Evolutionary conservation across 768 basidiomycete genomes (phyloP).

Genomic region (Pholiota microspora): DNA sequence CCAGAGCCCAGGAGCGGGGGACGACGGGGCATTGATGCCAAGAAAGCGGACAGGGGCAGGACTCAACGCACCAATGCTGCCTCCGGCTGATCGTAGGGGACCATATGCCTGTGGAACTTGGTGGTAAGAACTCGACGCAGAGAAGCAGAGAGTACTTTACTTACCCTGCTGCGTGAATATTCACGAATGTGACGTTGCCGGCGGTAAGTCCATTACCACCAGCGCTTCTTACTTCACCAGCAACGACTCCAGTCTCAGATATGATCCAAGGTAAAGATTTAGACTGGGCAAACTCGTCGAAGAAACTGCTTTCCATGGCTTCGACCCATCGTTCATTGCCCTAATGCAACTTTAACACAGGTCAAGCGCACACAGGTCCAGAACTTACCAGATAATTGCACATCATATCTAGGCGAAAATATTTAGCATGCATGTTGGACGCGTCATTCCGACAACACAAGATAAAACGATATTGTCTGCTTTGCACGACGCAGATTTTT

Average conservation of each 20-base stretch:
- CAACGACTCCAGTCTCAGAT: conserved; percentile 46
- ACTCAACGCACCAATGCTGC: conserved; percentile 63
- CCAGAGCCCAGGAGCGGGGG: neutral
- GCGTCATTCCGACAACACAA: conserved; percentile 1
- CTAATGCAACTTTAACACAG: conserved; percentile 26
- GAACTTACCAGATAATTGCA: conserved; percentile 74
- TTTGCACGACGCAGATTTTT: conserved; percentile 6
- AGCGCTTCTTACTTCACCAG: conserved; percentile 70
- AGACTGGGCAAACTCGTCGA: conserved; percentile 53
- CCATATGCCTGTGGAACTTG: conserved; percentile 66
- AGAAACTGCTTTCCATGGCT: conserved; percentile 58
- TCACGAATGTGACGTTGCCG: conserved; percentile 85
- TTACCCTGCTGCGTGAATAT: conserved; percentile 78
- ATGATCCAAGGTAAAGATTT: conserved; percentile 57
- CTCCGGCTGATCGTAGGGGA: conserved; percentile 87
- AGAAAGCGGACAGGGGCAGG: neutral
- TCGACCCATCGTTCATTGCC: conserved; percentile 81
- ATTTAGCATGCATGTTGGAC: conserved; percentile 16
- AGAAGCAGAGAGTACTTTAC: conserved; percentile 21
- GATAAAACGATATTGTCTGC: conserved; percentile 5
- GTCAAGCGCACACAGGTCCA: neutral
- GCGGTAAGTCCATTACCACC: conserved; percentile 62
- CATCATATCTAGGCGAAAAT: conserved; percentile 62
- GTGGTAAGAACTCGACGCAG: conserved; percentile 1
- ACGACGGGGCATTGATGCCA: neutral